These are phyloP conservation scores for Pseudogymnoascus sp. DNA, from an alignment of 2,329 filamentous ascomycete genomes.

Conservation along the genomic window DNA sequence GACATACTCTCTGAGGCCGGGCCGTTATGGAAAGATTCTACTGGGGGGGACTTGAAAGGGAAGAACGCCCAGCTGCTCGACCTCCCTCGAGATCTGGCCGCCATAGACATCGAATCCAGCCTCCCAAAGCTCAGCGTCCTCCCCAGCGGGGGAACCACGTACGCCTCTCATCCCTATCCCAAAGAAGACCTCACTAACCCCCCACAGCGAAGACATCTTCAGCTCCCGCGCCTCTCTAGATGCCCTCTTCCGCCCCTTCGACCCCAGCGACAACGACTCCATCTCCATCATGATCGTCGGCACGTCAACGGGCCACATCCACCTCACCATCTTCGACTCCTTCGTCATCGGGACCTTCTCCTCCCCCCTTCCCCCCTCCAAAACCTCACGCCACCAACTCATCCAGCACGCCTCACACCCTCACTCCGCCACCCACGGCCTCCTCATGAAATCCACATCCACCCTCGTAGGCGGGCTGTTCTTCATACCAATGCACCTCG, in stretches of 20 bases:
- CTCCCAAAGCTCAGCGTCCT: slow-evolving; percentile 69
- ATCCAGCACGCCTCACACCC: slow-evolving; percentile 63
- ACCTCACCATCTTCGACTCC: slow-evolving; percentile 78
- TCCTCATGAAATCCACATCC: slow-evolving; percentile 49
- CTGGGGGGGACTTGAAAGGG: background rate
- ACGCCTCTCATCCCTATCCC: slow-evolving; percentile 30
- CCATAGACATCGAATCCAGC: slow-evolving; percentile 67
- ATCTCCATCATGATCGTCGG: slow-evolving; percentile 73
- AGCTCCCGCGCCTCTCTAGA: slow-evolving; percentile 28
- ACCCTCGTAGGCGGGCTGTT: slow-evolving; percentile 38
- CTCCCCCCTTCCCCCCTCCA: slow-evolving; percentile 35
- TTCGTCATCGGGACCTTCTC: slow-evolving; percentile 66
- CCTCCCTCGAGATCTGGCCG: slow-evolving; percentile 64
- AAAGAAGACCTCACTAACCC: slow-evolving; percentile 10
- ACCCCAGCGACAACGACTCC: slow-evolving; percentile 59
- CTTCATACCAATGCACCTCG: slow-evolving; percentile 72
- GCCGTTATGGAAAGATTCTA: background rate
- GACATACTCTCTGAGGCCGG: slow-evolving; percentile 13
- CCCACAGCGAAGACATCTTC: slow-evolving; percentile 28
- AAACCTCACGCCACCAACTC: slow-evolving; percentile 26
- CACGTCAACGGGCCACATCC: slow-evolving; percentile 60
- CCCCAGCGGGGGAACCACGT: slow-evolving; percentile 57
- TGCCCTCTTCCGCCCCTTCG: slow-evolving; percentile 28
- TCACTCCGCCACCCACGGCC: slow-evolving; percentile 64
- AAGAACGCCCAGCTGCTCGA: slow-evolving; percentile 31